Conservation (phyloP, 208 protist species). For the Trypanosoma lewisi region DNA sequence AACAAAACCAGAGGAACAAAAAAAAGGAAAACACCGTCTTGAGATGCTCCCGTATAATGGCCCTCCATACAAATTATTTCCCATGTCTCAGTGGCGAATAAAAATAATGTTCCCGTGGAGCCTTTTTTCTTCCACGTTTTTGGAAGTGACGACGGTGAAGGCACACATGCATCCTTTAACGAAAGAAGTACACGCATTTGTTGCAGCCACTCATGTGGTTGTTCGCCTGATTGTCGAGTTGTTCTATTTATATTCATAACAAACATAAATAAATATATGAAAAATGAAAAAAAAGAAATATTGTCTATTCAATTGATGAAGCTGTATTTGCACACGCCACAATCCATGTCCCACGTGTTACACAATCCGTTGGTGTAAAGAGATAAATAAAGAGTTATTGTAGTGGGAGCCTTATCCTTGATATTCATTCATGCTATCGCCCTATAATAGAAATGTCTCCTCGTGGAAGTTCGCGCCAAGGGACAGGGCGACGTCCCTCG, state of each 20-base stretch:
- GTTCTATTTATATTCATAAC: neutral
- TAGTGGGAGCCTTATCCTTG: neutral
- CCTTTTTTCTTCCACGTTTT: no score
- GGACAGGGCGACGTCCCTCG: conserved; percentile 9
- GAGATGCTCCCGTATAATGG: no score
- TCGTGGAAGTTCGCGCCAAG: conserved; percentile 29
- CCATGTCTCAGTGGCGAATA: no score
- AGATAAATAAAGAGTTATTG: conserved; percentile 4
- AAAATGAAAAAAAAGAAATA: neutral
- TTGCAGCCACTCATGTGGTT: neutral
- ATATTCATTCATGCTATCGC: neutral
- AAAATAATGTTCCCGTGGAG: no score
- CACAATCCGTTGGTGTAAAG: neutral
- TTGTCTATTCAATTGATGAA: neutral
- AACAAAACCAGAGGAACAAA: no score
- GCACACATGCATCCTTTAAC: no score
- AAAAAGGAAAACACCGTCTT: no score
- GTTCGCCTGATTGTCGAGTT: neutral
- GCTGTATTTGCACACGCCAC: no score
- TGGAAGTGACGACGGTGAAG: no score
- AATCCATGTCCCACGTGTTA: no score
- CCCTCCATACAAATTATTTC: no score
- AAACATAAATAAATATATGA: neutral
- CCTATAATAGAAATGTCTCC: conserved; percentile 14
- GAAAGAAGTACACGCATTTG: no score